These are phyloP conservation scores for Curvularia sp. DNA, from an alignment of 2,329 filamentous ascomycete genomes.

Conservation along the genomic window DNA sequence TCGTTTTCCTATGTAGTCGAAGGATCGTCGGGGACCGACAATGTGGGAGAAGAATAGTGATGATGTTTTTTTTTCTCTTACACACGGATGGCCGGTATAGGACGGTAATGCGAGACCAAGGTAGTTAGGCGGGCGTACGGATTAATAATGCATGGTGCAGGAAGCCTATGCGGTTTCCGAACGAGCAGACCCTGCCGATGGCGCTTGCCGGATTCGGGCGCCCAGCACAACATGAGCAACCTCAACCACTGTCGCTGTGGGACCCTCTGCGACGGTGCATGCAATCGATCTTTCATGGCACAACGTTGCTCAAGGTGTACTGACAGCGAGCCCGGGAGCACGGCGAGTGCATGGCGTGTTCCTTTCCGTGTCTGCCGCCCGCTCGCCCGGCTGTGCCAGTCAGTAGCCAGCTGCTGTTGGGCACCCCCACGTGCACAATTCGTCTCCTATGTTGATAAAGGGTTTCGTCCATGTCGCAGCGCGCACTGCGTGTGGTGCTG, in stretches of 20 bases:
- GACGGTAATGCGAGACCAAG: constrained; percentile 11
- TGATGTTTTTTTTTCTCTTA: neutral
- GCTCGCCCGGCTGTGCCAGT: constrained; percentile 2
- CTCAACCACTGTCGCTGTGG: constrained; percentile 4
- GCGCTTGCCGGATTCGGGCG: constrained; percentile 19
- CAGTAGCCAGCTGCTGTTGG: constrained; percentile 17
- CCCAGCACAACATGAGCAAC: constrained; percentile 16
- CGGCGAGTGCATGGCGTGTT: constrained; percentile 11
- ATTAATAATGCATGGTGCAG: constrained; percentile 24
- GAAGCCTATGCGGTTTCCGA: constrained; percentile 11
- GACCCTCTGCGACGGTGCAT: constrained; percentile 10
- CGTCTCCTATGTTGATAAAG: constrained; percentile 13
- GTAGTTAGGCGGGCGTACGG: constrained; percentile 12
- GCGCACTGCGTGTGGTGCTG: constrained; percentile 12
- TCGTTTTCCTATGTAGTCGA: constrained; percentile 10
- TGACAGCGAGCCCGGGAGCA: constrained; percentile 23
- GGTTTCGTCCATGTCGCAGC: constrained; percentile 6
- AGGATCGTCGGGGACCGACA: constrained; percentile 10
- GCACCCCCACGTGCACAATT: constrained; percentile 24
- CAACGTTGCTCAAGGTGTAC: constrained; percentile 14
- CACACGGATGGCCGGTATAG: constrained; percentile 7
- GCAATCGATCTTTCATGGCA: constrained; percentile 20
- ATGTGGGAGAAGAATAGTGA: neutral
- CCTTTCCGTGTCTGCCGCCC: neutral
- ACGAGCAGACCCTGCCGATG: constrained; percentile 10